Base-by-base conservation (phyloP, 345 rosid species). In the Ricinus communis region DNA sequence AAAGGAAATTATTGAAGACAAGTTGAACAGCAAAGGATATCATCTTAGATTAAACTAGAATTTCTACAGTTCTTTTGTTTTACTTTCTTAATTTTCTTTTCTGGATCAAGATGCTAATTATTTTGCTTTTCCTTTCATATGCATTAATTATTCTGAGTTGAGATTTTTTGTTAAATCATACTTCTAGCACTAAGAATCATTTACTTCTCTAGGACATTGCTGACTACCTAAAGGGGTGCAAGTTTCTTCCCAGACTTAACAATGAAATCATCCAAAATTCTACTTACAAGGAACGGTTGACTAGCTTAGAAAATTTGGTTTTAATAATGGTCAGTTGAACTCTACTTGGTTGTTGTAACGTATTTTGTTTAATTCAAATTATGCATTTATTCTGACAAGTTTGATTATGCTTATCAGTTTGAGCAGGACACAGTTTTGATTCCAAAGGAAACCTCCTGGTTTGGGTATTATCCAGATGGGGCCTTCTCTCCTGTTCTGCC, bases 381-480 rank as follows among this genome's bases (percentile, higher is more conserved):
- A 28, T 54, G 5, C 61, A 24, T 22, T n/a, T 19, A n/a, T 61
- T 5, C 24, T 60, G 31, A 33, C 28, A 52, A 49, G 38, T 8
- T 66, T 38, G 21, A 24, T 55, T 18, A 40, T 66, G 49, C 56
- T 68, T 70, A 15, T 65, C 82, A 90, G 98, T 93, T 93, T 79
- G 94, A 91, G 67, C 89, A 90, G 0, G 98, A 91, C 70, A 80
- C 86, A 0, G 81, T 90, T 72, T 74, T 90, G 85, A 71, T 87
- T 78, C 96, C 98, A 2, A 91, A 86, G 73, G 90, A 90, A 84
- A 93, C 97, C 10, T 80, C 98, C 62, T 85, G 87, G 88, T 93
- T 90, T 66, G 93, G 98, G 31, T 87, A 90, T 70, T 90, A 81
- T 76, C 88, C 90, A n/a, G 96, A 88, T 61, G 93, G 96, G 0